Base-by-base conservation (phyloP, 2,329 filamentous ascomycete genomes). In the Aureobasidium sp. region DNA sequence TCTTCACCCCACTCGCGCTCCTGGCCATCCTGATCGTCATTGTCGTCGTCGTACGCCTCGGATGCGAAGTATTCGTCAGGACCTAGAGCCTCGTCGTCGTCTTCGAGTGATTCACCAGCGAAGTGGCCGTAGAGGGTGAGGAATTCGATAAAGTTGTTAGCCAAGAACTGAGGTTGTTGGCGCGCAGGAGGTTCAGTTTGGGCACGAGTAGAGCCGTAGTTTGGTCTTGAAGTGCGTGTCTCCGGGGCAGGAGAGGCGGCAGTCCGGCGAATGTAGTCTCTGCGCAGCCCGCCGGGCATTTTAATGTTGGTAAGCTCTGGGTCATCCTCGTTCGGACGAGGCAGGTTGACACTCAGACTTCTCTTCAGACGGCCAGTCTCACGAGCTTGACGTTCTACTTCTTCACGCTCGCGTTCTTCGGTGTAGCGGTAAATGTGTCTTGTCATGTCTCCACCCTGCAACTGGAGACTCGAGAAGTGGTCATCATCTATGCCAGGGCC, bases 381-480 rank as follows among this genome's bases (percentile, higher is more conserved):
- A 64, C 81, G 82, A 52, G 79, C 78, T 67, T 87, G 84, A 51
- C 85, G 80, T 71, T 94, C 86, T 49, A 89, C 89, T 72, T 95
- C 90, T 74, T 97, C 91, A 6, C 69, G 67, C 62, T 95, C 87
- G 57, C 89, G 89, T 72, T 95, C 91, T 73, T 97, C 91, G 3
- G 91, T 91, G 90, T 95, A 99, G 68, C 90, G 88, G 79, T 99
- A 99, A 69, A 99, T 96, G 61, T 93, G 90, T 64, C 94, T 83
- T 27, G 93, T 97, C 62, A 97, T 88, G 73, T 99, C 94, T 66
- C 94, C 94, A 64, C 94, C 94, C 73, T 97, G 95, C 51, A 99
- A 79, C 71, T 87, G 87, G 72, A 99, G 76, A 75, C 94, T 97
- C 34, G 92, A 97, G 73, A 99, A 99, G 70, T 96, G 90, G 63